Evolutionary conservation across 148 eudicot genomes (phyloP).

Genomic region (Arbutus unedo): DNA sequence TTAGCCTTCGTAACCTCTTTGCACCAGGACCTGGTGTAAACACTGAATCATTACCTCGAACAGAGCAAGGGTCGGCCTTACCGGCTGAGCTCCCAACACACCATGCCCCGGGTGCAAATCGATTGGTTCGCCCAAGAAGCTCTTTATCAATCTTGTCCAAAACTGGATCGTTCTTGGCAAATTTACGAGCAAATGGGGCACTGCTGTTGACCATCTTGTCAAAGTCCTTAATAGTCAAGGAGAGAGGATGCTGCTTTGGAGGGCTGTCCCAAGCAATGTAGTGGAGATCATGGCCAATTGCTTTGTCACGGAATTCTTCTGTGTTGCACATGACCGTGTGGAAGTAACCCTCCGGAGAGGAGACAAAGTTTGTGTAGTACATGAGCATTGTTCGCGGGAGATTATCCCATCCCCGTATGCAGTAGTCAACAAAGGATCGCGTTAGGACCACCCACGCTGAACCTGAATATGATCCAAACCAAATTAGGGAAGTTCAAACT

Average conservation of each 20-base stretch:
- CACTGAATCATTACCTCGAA: constrained; percentile 64
- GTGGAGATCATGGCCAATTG: constrained; percentile 90
- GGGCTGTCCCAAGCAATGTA: constrained; percentile 97
- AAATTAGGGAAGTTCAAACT: neutral
- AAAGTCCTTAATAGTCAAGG: constrained; percentile 66
- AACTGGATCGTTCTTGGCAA: constrained; percentile 62
- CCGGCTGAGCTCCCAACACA: constrained; percentile 56
- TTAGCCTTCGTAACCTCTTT: constrained; percentile 52
- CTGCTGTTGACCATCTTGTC: constrained; percentile 84
- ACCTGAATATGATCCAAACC: constrained; percentile 42
- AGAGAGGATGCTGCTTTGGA: constrained; percentile 89
- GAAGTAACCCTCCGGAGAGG: constrained; percentile 96
- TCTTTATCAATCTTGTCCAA: constrained; percentile 76
- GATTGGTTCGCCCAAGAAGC: constrained; percentile 60
- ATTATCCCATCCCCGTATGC: constrained; percentile 97
- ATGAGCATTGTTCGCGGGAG: constrained; percentile 82
- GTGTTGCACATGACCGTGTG: constrained; percentile 90
- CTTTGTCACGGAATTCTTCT: constrained; percentile 58
- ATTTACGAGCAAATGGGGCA: constrained; percentile 84
- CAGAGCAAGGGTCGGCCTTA: constrained; percentile 66
- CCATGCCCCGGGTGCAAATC: constrained; percentile 94
- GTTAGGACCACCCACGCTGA: constrained; percentile 94
- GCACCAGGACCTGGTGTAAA: constrained; percentile 78
- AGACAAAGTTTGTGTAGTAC: constrained; percentile 86
- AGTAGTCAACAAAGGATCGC: constrained; percentile 89